A percentile compares a stretch with the other conserved stretches of the same genome.
Conservation (phyloP, 2,329 filamentous ascomycete species). For the Fusarium beomiforme region DNA sequence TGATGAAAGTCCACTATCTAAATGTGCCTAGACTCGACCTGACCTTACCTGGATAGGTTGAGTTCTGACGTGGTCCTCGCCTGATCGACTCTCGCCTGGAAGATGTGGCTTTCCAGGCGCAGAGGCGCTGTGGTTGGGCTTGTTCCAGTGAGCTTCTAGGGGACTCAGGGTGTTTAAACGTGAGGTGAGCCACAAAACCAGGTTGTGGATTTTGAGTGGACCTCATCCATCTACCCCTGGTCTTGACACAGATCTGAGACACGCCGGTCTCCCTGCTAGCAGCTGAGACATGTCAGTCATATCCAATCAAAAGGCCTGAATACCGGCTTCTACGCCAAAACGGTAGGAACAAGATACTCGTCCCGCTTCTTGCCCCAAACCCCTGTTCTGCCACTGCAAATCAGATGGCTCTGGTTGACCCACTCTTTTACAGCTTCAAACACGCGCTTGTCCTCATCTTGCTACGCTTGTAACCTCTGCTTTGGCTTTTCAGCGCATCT, state of each 20-base stretch:
- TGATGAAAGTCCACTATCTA: slow-evolving; percentile 4
- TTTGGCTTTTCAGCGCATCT: slow-evolving; percentile 19
- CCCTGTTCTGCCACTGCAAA: slow-evolving; percentile 35
- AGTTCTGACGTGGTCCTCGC: slow-evolving; percentile 39
- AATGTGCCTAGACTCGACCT: slow-evolving; percentile 26
- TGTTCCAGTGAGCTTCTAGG: slow-evolving; percentile 32
- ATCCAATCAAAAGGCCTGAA: slow-evolving; percentile 25
- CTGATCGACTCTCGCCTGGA: slow-evolving; percentile 12
- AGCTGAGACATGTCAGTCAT: slow-evolving; percentile 10
- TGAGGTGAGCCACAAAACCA: slow-evolving; percentile 19
- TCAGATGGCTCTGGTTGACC: slow-evolving; percentile 28
- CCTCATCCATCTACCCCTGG: slow-evolving; percentile 12
- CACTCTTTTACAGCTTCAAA: slow-evolving; percentile 43
- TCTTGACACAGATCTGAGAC: slow-evolving; percentile 59
- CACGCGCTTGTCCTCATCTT: slow-evolving; percentile 37
- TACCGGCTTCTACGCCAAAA: slow-evolving; percentile 38
- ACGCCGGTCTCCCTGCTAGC: slow-evolving; percentile 30
- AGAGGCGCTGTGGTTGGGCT: slow-evolving; percentile 5
- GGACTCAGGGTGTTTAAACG: slow-evolving; percentile 4
- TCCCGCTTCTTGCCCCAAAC: slow-evolving; percentile 35
- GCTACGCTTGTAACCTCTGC: slow-evolving; percentile 20
- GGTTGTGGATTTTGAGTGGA: slow-evolving; percentile 23
- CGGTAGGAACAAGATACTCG: slow-evolving; percentile 32
- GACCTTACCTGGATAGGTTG: too few species aligned
- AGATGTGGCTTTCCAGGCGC: slow-evolving; percentile 10